Conservation (phyloP, 106 monocot species). For the Dendrobium catenatum region DNA sequence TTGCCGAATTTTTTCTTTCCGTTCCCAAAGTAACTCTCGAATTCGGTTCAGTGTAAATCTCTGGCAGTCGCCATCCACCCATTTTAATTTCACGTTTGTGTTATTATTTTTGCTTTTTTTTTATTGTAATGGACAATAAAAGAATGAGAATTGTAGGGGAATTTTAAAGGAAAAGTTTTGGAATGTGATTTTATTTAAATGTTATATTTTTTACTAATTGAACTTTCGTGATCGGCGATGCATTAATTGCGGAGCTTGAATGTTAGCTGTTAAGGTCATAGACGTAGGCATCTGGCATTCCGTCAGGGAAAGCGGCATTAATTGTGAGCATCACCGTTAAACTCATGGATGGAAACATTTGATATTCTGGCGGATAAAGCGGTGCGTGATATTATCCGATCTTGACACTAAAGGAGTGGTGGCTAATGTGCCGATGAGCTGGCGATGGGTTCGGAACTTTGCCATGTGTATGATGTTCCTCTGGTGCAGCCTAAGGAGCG, state of each 20-base stretch:
- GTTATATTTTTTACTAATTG: background rate
- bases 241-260: background rate
- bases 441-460: background rate
- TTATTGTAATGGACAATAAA: background rate
- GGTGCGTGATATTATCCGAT: background rate
- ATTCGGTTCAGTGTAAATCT: background rate
- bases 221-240: background rate
- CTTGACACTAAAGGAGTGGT: background rate
- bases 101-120: background rate
- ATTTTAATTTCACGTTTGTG: background rate
- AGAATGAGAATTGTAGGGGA: background rate
- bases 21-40: background rate
- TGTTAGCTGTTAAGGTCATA: background rate
- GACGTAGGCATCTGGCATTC: background rate
- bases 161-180: background rate
- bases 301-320: no score
- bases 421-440: background rate
- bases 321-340: no score
- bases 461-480: background rate
- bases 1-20: background rate
- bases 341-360: background rate
- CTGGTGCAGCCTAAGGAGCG: background rate
- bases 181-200: background rate
- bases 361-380: background rate
- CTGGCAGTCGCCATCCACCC: background rate